Evolutionary conservation across 345 rosid species (phyloP).

Genomic region (Acer yangbiense): DNA sequence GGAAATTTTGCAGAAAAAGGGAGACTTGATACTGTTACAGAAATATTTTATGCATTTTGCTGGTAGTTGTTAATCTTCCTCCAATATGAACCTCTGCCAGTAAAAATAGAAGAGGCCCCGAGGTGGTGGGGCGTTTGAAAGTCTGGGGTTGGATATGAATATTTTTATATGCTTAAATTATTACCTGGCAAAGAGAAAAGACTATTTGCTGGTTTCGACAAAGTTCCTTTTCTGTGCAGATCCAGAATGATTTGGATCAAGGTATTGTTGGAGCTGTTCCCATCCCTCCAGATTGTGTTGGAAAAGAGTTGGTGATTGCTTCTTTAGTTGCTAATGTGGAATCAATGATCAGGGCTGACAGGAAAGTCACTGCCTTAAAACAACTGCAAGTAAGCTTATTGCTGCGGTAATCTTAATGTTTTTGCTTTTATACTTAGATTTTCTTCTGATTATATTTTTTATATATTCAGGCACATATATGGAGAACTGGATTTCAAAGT

Average conservation of each 20-base stretch:
- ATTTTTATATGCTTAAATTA: background rate
- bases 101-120: background rate
- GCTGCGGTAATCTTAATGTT: background rate
- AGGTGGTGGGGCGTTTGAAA: background rate
- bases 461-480: constrained; percentile 50
- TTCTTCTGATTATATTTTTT: background rate
- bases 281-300: constrained; percentile 45
- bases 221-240: constrained; percentile 24
- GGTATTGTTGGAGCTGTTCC: constrained; percentile 53
- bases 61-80: background rate
- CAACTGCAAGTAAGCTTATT: constrained; percentile 50
- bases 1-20: background rate
- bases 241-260: constrained; percentile 51
- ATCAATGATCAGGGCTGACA: constrained; percentile 55
- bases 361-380: constrained; percentile 52
- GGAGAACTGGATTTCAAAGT: constrained; percentile 55
- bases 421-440: constrained; percentile 1
- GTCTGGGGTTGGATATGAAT: background rate
- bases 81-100: background rate
- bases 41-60: background rate
- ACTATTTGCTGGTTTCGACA: background rate
- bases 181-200: background rate
- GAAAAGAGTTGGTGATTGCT: constrained; percentile 54
- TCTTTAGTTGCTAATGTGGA: constrained; percentile 55
- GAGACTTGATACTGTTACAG: background rate